Base-by-base conservation (phyloP, 1,139 yeast genomes). In the Blastobotrys apis region DNA sequence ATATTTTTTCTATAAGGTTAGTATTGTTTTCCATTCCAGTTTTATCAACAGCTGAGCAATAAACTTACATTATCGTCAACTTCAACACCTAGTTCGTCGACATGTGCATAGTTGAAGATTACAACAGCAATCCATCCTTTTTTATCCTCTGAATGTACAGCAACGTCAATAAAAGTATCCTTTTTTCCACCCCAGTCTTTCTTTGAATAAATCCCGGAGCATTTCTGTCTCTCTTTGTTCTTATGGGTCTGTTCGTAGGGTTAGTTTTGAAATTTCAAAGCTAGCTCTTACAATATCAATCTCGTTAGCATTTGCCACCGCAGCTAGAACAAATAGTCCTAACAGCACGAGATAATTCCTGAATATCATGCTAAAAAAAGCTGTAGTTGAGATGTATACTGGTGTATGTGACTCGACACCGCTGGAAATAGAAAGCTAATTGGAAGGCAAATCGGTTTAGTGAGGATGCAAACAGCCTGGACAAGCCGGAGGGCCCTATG, bases 131-230 rank as follows among this genome's bases (percentile, higher is more conserved):
- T 66, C 45, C 77, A 67, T 19, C 67, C 65, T 8, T 64, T 59
- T 22, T 57, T 60, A 32, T 58, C 60, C 45, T 69, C 67, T 34
- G 67, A 66, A 41, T 71, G 66, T 47, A 84, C 64, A 36, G 71
- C 69, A 42, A 83, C 68, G 8, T 62, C 60, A 27, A 69, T 59
- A 44, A 53, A 60, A 15, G 71, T 57, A 44, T 65, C 65, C 6
- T 45, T 45, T n/a, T 76, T 72, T 34, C 97, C 97, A 40, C 87
- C 84, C 92, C 95, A 86, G 61, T 90, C 95, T 40, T 78, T 73
- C 56, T 81, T 83, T 44, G 92, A 77, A 66, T 90, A 92, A 77
- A 92, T 80, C 33, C 98, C 98, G 9, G 90, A 75, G 64, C 98
- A 92, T 23, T 78, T 78, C 59, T 85, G 94, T 17, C 82, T 72